These are phyloP conservation scores for Alternaria postmessia DNA, from an alignment of 2,329 filamentous ascomycete species.

Conservation along the genomic window DNA sequence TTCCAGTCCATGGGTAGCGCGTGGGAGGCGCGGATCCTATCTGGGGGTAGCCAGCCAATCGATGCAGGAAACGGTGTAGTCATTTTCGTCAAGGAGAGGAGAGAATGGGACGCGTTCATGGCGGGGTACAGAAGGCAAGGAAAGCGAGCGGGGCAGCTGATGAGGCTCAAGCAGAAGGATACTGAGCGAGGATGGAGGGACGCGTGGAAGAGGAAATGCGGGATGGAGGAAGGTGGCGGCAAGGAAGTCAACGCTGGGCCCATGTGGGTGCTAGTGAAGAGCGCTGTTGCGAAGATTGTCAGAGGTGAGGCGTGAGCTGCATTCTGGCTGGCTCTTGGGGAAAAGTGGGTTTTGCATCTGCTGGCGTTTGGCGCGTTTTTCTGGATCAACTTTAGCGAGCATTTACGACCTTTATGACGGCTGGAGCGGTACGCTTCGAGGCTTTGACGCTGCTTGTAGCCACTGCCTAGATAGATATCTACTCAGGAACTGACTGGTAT, in stretches of 20 bases:
- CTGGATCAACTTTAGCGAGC: slow-evolving; percentile 3
- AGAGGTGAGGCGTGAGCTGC: slow-evolving; percentile 32
- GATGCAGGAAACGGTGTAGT: slow-evolving; percentile 38
- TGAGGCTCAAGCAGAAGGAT: slow-evolving; percentile 30
- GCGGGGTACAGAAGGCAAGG: slow-evolving; percentile 33
- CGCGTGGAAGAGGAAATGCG: slow-evolving; percentile 35
- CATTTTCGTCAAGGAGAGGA: slow-evolving; percentile 35
- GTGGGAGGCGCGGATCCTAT: slow-evolving; percentile 35
- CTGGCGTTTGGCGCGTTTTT: slow-evolving; percentile 8
- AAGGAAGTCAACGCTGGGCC: slow-evolving; percentile 36
- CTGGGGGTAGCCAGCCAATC: slow-evolving; percentile 28
- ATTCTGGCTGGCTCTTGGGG: neutral
- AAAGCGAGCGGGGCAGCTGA: slow-evolving; percentile 31
- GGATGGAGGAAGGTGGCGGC: slow-evolving; percentile 27
- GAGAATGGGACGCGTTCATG: slow-evolving; percentile 35
- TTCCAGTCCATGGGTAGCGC: slow-evolving; percentile 29
- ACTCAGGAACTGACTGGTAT: neutral
- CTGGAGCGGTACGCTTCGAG: slow-evolving; percentile 4
- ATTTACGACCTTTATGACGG: slow-evolving; percentile 5
- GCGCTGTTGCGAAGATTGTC: slow-evolving; percentile 33
- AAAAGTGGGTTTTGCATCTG: slow-evolving; percentile 1
- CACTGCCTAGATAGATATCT: neutral
- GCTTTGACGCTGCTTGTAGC: neutral
- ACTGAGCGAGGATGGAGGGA: slow-evolving; percentile 34
- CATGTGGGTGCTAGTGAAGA: slow-evolving; percentile 41